phyloP scores from a whole-genome alignment of 2,329 filamentous ascomycete species.

The Xylaria sp. region DNA sequence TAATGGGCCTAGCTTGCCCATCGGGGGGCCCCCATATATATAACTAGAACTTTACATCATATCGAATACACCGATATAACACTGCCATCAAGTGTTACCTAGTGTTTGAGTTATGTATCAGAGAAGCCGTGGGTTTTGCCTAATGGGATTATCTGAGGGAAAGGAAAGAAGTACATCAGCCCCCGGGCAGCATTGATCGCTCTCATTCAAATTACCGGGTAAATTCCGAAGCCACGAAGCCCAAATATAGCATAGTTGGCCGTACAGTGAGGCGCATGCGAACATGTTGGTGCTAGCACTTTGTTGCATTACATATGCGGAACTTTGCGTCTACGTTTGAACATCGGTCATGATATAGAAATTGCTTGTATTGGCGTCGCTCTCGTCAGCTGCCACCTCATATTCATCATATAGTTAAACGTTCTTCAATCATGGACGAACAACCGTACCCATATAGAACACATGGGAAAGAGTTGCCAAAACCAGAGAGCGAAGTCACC shows the following conservation, averaged over 20 bases:
- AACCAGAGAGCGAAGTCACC: background rate
- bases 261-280: background rate
- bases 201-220: background rate
- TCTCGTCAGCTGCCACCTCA: background rate
- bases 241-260: constrained; percentile 13
- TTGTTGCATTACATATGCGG: constrained; percentile 6
- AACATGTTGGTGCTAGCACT: constrained; percentile 9
- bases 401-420: background rate
- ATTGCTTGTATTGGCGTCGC: background rate
- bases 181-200: background rate
- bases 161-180: background rate
- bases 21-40: background rate
- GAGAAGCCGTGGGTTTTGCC: background rate
- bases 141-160: background rate
- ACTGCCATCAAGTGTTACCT: background rate
- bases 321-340: constrained; percentile 5
- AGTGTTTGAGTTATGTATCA: background rate
- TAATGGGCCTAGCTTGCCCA: background rate
- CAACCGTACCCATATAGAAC: constrained; percentile 7
- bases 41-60: background rate
- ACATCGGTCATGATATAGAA: background rate
- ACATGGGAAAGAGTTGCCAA: background rate
- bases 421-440: background rate
- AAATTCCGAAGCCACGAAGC: constrained; percentile 5
- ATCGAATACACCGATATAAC: background rate